phyloP scores from a whole-genome alignment of 257 asterid genomes.

The Solanum chiquidenum region DNA sequence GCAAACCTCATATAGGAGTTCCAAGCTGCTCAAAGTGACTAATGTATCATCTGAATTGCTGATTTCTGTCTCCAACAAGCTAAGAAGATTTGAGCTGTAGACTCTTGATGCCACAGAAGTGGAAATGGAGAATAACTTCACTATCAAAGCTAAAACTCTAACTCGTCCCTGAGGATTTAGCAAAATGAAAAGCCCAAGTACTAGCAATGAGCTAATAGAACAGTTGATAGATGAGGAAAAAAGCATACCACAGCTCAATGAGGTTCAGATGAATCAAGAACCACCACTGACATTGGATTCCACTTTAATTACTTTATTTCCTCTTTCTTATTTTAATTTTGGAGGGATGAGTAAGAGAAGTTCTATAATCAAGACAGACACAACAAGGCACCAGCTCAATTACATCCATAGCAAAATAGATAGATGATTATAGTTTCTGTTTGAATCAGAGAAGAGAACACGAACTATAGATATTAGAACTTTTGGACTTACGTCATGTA shows the following conservation, averaged over 20 bases:
- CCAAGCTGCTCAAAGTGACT: constrained; percentile 70
- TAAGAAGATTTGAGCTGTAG: constrained; percentile 58
- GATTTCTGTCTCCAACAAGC: constrained; percentile 71
- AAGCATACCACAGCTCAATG: not conserved
- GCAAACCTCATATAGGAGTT: constrained; percentile 83
- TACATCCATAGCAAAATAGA: not conserved
- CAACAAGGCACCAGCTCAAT: not conserved
- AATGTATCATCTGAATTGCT: constrained; percentile 53
- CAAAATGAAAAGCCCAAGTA: constrained; percentile 8
- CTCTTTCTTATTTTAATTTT: not conserved
- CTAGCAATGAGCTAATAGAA: not conserved
- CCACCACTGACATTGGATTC: not conserved
- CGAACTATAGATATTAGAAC: not conserved
- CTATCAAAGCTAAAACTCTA: constrained; percentile 77
- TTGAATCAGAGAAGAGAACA: not conserved
- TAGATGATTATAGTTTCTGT: not conserved
- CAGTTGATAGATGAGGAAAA: not conserved
- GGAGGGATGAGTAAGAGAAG: not conserved
- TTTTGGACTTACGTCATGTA: not conserved
- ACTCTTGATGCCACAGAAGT: constrained; percentile 62
- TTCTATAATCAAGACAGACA: not conserved
- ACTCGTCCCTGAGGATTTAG: constrained; percentile 63
- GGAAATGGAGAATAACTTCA: constrained; percentile 85
- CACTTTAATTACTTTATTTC: not conserved
- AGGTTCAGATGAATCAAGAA: not conserved